Evolutionary conservation across 805 yeast species (phyloP).

Genomic region (Maudiozyma bulderi): DNA sequence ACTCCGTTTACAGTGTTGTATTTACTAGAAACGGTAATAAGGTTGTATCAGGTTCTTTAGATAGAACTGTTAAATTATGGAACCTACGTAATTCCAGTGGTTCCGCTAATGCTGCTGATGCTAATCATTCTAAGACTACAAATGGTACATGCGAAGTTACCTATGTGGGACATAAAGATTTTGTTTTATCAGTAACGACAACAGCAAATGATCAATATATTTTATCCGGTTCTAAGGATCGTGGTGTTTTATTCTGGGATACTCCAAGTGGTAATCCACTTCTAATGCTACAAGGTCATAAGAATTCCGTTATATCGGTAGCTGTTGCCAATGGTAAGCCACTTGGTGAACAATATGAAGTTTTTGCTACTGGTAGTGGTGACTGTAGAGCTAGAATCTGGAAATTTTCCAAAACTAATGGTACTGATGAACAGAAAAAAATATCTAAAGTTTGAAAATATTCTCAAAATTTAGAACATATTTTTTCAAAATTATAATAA

Average conservation of each 20-base stretch:
- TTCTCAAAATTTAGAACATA: neutral
- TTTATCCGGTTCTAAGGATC: conserved; percentile 89
- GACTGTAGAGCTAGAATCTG: conserved; percentile 96
- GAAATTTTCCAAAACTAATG: conserved; percentile 51
- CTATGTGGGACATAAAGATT: conserved; percentile 92
- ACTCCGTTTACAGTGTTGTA: conserved; percentile 90
- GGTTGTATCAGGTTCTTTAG: conserved; percentile 90
- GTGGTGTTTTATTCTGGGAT: conserved; percentile 97
- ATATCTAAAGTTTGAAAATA: conserved; percentile 3
- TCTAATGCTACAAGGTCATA: conserved; percentile 93
- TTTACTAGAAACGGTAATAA: conserved; percentile 88
- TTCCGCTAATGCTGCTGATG: neutral
- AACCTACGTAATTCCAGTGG: conserved; percentile 46
- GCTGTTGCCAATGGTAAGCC: conserved; percentile 77
- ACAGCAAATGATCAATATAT: conserved; percentile 90
- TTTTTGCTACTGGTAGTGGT: conserved; percentile 95
- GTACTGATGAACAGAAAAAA: neutral
- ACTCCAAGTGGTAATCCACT: conserved; percentile 84
- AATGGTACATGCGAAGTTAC: conserved; percentile 75
- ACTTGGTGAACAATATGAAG: conserved; percentile 50
- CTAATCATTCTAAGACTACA: conserved; percentile 28
- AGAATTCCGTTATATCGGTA: conserved; percentile 90
- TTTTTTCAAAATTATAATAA: neutral
- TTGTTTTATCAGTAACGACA: conserved; percentile 86
- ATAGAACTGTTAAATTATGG: conserved; percentile 94